phyloP scores from a whole-genome alignment of 139 green algal species.

The Bryopsis sp. region DNA sequence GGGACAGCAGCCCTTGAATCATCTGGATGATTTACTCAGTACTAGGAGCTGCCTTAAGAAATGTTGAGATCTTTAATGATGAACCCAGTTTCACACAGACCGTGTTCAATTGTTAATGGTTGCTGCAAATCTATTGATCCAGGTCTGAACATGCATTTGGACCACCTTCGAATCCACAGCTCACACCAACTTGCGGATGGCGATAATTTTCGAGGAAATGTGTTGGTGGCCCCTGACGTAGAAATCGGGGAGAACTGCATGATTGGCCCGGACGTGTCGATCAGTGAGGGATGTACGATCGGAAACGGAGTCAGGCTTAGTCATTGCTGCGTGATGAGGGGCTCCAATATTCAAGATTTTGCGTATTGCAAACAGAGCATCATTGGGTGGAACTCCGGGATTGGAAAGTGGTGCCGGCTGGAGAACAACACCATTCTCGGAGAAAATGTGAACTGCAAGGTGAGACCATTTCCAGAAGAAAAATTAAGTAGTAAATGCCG shows the following conservation, averaged over 20 bases:
- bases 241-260: conserved; percentile 74
- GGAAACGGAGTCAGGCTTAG: conserved; percentile 82
- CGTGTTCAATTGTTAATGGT: too few relatives aligned
- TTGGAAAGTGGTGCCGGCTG: conserved; percentile 80
- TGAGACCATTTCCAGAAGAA: conserved; percentile 16
- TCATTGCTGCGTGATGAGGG: conserved; percentile 79
- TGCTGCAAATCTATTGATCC: conserved; percentile 15
- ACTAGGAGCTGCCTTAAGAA: too few relatives aligned
- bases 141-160: conserved; percentile 83
- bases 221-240: conserved; percentile 63
- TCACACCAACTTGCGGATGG: conserved; percentile 46
- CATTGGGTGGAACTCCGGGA: conserved; percentile 75
- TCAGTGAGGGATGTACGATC: conserved; percentile 78
- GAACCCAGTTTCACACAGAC: too few relatives aligned
- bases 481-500: too few relatives aligned
- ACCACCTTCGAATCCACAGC: conserved; percentile 48
- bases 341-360: conserved; percentile 54
- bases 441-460: conserved; percentile 79
- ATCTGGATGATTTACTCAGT: too few relatives aligned
- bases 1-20: too few relatives aligned
- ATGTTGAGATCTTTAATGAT: too few relatives aligned
- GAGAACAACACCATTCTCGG: conserved; percentile 92
- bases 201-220: conserved; percentile 45
- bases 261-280: conserved; percentile 86
- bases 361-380: conserved; percentile 77